Percentiles rank a stretch among this genome's conserved stretches.
phyloP scores from a whole-genome alignment of 225 moss, liverwort and hornwort species.

The Physcomitrellopsis africana region DNA sequence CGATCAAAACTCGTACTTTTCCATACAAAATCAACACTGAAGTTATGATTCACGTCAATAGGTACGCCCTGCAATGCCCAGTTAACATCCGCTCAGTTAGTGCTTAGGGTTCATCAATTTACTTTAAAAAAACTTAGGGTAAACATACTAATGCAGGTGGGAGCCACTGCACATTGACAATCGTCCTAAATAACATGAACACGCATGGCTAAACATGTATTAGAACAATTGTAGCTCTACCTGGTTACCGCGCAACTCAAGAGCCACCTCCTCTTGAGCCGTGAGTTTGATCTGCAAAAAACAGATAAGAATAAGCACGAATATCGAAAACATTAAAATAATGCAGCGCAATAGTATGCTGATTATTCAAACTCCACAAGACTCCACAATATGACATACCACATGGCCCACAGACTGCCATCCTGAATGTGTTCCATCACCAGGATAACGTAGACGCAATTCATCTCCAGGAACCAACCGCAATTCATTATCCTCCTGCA shows the following conservation, averaged over 20 bases:
- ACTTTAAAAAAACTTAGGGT: not conserved
- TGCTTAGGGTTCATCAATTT: not conserved
- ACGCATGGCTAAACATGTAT: not conserved
- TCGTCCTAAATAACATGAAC: not conserved
- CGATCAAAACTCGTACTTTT: constrained; percentile 99
- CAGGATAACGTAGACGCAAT: constrained; percentile 78
- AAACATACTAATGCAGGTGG: not conserved
- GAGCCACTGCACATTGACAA: no score
- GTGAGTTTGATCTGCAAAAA: constrained; percentile 85
- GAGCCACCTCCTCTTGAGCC: constrained; percentile 96
- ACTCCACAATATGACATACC: constrained; percentile 48
- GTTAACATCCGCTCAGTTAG: not conserved
- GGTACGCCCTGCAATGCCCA: constrained; percentile 78
- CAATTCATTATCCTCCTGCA: constrained; percentile 96
- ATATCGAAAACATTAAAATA: constrained; percentile 7
- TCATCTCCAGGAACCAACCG: constrained; percentile 98
- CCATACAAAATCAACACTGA: constrained; percentile 99
- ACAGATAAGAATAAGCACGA: constrained; percentile 19
- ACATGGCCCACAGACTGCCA: constrained; percentile 99
- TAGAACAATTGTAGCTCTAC: constrained; percentile 34
- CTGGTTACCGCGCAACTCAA: constrained; percentile 94
- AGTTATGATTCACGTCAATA: constrained; percentile 95
- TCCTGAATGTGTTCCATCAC: constrained; percentile 88
- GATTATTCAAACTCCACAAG: not conserved
- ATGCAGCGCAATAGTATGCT: constrained; percentile 4